Conservation (phyloP, 2,329 filamentous ascomycete species). For the Gliomastix tumulicola region DNA sequence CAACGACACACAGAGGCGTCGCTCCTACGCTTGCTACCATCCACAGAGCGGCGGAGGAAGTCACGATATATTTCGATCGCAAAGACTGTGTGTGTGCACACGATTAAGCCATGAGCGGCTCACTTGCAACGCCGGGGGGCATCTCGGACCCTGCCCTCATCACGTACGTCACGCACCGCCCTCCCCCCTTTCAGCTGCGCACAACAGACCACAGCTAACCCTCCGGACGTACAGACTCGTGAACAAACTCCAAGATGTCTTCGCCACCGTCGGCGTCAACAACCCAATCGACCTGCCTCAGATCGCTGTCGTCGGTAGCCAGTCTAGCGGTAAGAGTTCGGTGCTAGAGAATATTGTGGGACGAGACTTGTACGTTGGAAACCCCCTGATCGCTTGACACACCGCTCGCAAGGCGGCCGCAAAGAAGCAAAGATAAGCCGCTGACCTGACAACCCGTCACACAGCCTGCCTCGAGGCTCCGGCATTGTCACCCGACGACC, state of each 20-base stretch:
- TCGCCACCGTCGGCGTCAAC: slow-evolving; percentile 95
- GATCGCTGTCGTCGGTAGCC: slow-evolving; percentile 95
- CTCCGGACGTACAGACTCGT: slow-evolving; percentile 57
- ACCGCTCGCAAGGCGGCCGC: no score
- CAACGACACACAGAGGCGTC: no score
- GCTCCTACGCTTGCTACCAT: no score
- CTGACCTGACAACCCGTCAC: slow-evolving; percentile 8
- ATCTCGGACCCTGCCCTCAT: slow-evolving; percentile 62
- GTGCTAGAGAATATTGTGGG: slow-evolving; percentile 98
- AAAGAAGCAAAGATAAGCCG: no score
- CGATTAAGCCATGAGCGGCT: slow-evolving; percentile 26
- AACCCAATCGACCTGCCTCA: slow-evolving; percentile 98
- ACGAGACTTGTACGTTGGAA: slow-evolving; percentile 73
- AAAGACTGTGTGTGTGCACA: no score
- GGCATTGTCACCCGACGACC: slow-evolving; percentile 96
- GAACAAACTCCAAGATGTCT: slow-evolving; percentile 99
- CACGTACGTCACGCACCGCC: slow-evolving; percentile 36
- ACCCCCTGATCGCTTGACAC: slow-evolving; percentile 3
- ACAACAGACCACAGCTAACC: slow-evolving; percentile 12
- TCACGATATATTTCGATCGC: no score
- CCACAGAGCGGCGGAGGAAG: no score
- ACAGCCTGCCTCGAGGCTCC: slow-evolving; percentile 87
- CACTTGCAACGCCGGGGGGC: slow-evolving; percentile 42
- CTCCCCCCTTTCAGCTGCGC: slow-evolving; percentile 6
- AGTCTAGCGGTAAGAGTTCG: slow-evolving; percentile 98